These are phyloP conservation scores for Arthrocladium fulminans DNA, from an alignment of 2,329 filamentous ascomycete genomes.

Conservation along the genomic window DNA sequence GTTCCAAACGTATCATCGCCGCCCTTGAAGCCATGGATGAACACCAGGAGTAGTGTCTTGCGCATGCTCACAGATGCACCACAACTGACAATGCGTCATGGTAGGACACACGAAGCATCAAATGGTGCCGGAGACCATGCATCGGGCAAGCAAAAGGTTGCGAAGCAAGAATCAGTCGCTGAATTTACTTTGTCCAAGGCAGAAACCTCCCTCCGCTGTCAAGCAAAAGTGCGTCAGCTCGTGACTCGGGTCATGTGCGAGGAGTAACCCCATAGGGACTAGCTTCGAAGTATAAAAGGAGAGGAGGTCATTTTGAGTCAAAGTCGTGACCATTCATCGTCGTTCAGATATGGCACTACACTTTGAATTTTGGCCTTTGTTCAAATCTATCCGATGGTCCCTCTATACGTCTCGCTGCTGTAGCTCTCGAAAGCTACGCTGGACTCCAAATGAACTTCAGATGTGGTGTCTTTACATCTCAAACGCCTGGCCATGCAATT, in stretches of 20 bases:
- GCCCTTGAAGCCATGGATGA: conserved; percentile 43
- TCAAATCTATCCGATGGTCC: neutral
- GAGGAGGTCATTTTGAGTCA: too few relatives aligned
- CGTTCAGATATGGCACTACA: neutral
- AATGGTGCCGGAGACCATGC: neutral
- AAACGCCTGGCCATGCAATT: conserved; percentile 3
- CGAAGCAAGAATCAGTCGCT: neutral
- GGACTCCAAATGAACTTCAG: neutral
- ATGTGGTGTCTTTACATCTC: neutral
- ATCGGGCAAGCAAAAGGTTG: neutral
- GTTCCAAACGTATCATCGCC: conserved; percentile 41
- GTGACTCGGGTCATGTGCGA: too few relatives aligned
- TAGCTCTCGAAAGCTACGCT: neutral
- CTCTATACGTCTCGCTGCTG: neutral
- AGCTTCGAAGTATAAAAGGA: neutral
- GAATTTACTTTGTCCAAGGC: too few relatives aligned
- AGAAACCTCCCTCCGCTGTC: too few relatives aligned
- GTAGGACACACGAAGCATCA: neutral
- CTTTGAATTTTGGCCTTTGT: neutral
- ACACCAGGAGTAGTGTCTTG: conserved; percentile 39
- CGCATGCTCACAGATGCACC: conserved; percentile 29
- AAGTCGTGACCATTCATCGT: neutral
- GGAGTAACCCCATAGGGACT: neutral
- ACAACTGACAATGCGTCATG: neutral
- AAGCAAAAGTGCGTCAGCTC: too few relatives aligned